phyloP scores from a whole-genome alignment of 441 rosid species.

The Euphorbia schlechtendalii region DNA sequence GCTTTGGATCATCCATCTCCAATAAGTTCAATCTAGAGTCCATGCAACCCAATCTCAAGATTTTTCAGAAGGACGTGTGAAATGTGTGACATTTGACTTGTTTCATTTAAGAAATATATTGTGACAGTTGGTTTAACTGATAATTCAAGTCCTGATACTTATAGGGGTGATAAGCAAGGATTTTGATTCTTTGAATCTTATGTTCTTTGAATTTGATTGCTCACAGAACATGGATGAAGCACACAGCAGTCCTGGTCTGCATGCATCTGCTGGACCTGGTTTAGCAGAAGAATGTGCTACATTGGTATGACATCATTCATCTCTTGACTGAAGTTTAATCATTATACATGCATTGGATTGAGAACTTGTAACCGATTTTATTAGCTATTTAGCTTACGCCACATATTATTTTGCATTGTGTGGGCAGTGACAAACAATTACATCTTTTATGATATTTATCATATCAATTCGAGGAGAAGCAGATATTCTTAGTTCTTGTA shows the following conservation, averaged over 20 bases:
- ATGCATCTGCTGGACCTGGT: conserved; percentile 97
- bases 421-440: not conserved
- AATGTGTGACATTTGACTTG: conserved; percentile 2
- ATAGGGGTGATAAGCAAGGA: not conserved
- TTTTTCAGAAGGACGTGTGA: not conserved
- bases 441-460: not conserved
- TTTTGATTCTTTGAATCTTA: conserved; percentile 4
- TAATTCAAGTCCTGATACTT: not conserved
- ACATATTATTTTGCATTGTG: not conserved
- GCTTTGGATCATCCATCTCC: not conserved
- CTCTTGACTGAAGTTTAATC: conserved; percentile 3
- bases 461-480: not conserved
- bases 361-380: not conserved
- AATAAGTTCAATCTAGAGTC: not conserved
- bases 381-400: not conserved
- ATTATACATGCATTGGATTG: not conserved
- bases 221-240: conserved; percentile 89
- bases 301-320: conserved; percentile 45
- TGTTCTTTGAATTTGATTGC: conserved; percentile 23
- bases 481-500: not conserved
- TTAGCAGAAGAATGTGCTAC: conserved; percentile 93
- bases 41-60: not conserved
- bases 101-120: not conserved
- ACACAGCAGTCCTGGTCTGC: conserved; percentile 92
- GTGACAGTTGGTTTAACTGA: not conserved